phyloP scores from a whole-genome alignment of 768 basidiomycete species.

The Russula dissimulans region DNA sequence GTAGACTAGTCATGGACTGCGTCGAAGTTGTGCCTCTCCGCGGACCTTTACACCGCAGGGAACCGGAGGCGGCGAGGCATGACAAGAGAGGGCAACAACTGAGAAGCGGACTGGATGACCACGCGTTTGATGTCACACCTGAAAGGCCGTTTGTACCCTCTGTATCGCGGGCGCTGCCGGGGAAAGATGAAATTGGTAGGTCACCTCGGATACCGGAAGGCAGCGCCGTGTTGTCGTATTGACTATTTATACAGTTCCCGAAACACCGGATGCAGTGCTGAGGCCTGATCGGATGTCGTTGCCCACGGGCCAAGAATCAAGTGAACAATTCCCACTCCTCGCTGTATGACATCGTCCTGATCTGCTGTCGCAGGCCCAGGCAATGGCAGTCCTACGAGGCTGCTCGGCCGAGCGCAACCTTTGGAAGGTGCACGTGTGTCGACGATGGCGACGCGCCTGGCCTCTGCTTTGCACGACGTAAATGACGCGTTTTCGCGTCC shows the following conservation, averaged over 20 bases:
- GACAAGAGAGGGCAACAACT: background rate
- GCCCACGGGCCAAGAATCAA: background rate
- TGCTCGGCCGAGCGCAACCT: background rate
- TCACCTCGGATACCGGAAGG: background rate
- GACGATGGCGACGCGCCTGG: background rate
- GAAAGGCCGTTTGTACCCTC: constrained; percentile 4
- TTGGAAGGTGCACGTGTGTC: background rate
- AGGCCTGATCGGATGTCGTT: background rate
- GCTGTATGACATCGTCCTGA: background rate
- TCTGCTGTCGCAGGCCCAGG: background rate
- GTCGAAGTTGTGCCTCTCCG: constrained; percentile 5
- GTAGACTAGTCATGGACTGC: constrained; percentile 7
- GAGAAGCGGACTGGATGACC: background rate
- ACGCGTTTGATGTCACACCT: background rate
- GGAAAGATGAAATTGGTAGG: constrained; percentile 11
- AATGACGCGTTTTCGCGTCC: background rate
- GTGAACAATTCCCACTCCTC: background rate
- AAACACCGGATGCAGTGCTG: constrained; percentile 6
- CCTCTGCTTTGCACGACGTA: background rate
- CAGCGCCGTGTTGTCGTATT: no score
- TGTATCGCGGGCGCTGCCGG: background rate
- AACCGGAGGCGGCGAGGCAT: background rate
- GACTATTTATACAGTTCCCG: constrained; percentile 1
- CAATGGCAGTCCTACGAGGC: background rate
- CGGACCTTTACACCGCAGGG: background rate